phyloP scores from a whole-genome alignment of 2,329 filamentous ascomycete species.

The Claviceps maximensis region DNA sequence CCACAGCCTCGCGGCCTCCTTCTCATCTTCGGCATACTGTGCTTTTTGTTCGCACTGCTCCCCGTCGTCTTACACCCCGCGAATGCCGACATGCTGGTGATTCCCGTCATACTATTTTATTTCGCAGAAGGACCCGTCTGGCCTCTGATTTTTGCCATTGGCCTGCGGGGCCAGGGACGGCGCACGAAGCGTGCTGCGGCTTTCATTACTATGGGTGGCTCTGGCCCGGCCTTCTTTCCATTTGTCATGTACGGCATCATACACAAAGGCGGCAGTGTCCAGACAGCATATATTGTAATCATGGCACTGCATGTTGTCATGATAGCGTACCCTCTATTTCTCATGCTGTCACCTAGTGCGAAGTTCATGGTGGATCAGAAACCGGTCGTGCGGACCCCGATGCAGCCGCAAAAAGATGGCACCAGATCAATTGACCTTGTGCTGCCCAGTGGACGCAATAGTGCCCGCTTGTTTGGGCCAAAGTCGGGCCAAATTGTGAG shows the following conservation, averaged over 20 bases:
- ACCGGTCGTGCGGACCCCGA: slow-evolving; percentile 11
- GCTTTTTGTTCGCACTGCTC: slow-evolving; percentile 42
- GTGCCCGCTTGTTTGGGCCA: slow-evolving; percentile 6
- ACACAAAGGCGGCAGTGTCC: slow-evolving; percentile 43
- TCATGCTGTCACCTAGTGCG: slow-evolving; percentile 33
- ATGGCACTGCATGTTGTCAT: slow-evolving; percentile 35
- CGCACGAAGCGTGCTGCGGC: slow-evolving; percentile 68
- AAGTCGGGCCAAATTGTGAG: slow-evolving; percentile 12
- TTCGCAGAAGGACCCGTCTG: slow-evolving; percentile 77
- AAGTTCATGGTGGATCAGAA: slow-evolving; percentile 28
- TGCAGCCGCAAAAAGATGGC: slow-evolving; percentile 12
- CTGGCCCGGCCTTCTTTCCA: slow-evolving; percentile 60
- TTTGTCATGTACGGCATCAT: slow-evolving; percentile 60
- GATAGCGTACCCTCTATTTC: slow-evolving; percentile 35
- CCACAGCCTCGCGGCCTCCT: slow-evolving; percentile 60
- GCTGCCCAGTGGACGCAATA: slow-evolving; percentile 9
- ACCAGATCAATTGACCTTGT: slow-evolving; percentile 6
- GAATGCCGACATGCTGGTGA: slow-evolving; percentile 35
- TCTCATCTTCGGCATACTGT: slow-evolving; percentile 44
- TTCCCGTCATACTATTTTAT: slow-evolving; percentile 57
- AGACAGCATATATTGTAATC: slow-evolving; percentile 51
- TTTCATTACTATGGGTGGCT: slow-evolving; percentile 64
- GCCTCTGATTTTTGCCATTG: slow-evolving; percentile 68
- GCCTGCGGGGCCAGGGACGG: slow-evolving; percentile 66
- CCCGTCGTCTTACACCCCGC: slow-evolving; percentile 30